These are phyloP conservation scores for Solanum okadae DNA, from an alignment of 257 asterid species.

Conservation along the genomic window DNA sequence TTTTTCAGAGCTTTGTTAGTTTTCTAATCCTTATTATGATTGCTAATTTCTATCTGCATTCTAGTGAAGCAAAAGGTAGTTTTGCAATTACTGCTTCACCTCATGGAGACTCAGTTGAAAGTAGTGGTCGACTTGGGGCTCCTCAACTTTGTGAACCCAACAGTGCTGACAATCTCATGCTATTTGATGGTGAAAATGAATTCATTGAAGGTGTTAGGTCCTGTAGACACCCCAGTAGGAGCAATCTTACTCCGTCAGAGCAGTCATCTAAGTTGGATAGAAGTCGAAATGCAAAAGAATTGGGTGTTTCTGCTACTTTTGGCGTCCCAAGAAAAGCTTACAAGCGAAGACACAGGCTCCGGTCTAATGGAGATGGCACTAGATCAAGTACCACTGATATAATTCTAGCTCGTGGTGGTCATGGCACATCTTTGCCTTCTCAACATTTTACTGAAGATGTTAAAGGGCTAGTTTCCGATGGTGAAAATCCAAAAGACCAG, in stretches of 20 bases:
- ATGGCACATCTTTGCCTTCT: slow-evolving; percentile 44
- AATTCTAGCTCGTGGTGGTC: slow-evolving; percentile 35
- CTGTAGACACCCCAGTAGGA: slow-evolving; percentile 37
- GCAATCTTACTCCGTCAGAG: slow-evolving; percentile 36
- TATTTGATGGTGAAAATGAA: slow-evolving; percentile 65
- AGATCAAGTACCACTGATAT: slow-evolving; percentile 53
- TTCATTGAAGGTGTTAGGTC: slow-evolving; percentile 45
- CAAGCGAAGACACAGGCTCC: slow-evolving; percentile 56
- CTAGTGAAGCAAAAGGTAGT: slow-evolving; percentile 83
- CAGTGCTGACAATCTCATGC: slow-evolving; percentile 87
- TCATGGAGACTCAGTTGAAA: slow-evolving; percentile 86
- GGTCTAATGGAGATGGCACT: slow-evolving; percentile 56
- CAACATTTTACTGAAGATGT: slow-evolving; percentile 32
- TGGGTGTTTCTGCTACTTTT: slow-evolving; percentile 49
- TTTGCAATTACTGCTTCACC: slow-evolving; percentile 69
- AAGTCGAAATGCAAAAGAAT: slow-evolving; percentile 31
- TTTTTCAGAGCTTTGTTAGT: slow-evolving; percentile 5
- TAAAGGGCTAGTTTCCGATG: slow-evolving; percentile 27
- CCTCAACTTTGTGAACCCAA: slow-evolving; percentile 55
- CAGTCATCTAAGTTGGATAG: slow-evolving; percentile 33
- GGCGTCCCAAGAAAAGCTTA: slow-evolving; percentile 63
- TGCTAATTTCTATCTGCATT: slow-evolving; percentile 15
- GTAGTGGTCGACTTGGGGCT: slow-evolving; percentile 73
- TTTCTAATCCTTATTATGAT: background rate
- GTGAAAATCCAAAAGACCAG: slow-evolving; percentile 28